Percentiles rank a stretch among this genome's conserved stretches.
Evolutionary conservation across 169 alveolate genomes (phyloP).

Genomic region (Ichthyophthirius multifiliis): DNA sequence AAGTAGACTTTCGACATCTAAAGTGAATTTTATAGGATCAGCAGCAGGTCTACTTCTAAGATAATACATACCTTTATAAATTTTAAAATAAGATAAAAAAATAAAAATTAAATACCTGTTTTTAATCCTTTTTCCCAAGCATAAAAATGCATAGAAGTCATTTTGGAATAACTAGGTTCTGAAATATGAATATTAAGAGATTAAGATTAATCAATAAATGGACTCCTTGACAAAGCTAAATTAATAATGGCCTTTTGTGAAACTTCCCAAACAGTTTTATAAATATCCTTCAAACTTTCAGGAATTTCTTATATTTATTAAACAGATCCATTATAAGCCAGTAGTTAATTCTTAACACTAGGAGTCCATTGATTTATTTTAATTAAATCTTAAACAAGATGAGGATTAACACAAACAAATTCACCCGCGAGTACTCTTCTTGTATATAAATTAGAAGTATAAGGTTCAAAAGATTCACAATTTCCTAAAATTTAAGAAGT

Average conservation of each 20-base stretch:
- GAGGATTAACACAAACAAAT: slow-evolving; percentile 97
- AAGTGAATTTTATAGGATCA: slow-evolving; percentile 98
- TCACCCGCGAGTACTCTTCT: slow-evolving; percentile 99
- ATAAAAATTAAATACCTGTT: slow-evolving; percentile 68
- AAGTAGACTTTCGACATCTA: slow-evolving; percentile 81
- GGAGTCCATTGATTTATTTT: slow-evolving; percentile 94
- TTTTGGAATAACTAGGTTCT: slow-evolving; percentile 94
- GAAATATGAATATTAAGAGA: slow-evolving; percentile 95
- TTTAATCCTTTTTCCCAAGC: slow-evolving; percentile 98
- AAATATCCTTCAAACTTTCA: slow-evolving; percentile 84
- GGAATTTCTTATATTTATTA: slow-evolving; percentile 93
- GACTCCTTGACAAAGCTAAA: slow-evolving; percentile 97
- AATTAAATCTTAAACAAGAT: slow-evolving; percentile 94
- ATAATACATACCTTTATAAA: slow-evolving; percentile 90
- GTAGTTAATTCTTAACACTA: slow-evolving; percentile 91
- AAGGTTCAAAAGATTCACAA: slow-evolving; percentile 98
- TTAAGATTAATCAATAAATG: slow-evolving; percentile 93
- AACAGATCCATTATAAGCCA: slow-evolving; percentile 95
- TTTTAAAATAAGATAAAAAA: too few species aligned
- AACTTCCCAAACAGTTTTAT: slow-evolving; percentile 99
- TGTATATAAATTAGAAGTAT: slow-evolving; percentile 96
- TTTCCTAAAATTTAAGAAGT: slow-evolving; percentile 97
- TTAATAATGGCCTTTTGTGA: slow-evolving; percentile 95
- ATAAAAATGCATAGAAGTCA: slow-evolving; percentile 97
- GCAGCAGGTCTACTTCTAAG: slow-evolving; percentile 97